These are phyloP conservation scores for Aspergillus panamensis DNA, from an alignment of 495 filamentous ascomycete species.

Conservation along the genomic window DNA sequence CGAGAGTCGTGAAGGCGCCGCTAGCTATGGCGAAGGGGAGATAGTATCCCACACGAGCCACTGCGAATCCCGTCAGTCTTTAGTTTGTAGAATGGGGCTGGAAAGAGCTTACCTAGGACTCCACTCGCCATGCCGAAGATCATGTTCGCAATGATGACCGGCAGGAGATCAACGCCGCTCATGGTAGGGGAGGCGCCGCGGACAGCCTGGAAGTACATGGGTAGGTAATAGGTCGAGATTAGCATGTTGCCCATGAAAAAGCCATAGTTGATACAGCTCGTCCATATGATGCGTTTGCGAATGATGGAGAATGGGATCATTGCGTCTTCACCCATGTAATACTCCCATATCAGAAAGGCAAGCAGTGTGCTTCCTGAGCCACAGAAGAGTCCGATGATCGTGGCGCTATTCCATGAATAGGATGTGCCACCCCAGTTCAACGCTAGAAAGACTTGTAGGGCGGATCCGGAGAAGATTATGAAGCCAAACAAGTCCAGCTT, in stretches of 20 bases:
- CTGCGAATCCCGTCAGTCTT: neutral
- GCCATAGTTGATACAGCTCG: constrained; percentile 6
- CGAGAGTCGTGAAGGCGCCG: constrained; percentile 56
- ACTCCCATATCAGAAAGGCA: constrained; percentile 43
- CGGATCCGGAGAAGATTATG: constrained; percentile 32
- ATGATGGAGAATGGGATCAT: constrained; percentile 35
- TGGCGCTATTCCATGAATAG: constrained; percentile 39
- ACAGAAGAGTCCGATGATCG: constrained; percentile 44
- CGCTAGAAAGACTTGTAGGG: constrained; percentile 43
- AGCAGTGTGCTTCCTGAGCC: constrained; percentile 36
- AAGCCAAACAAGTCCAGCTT: constrained; percentile 39
- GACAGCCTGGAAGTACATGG: constrained; percentile 5
- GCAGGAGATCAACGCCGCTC: neutral
- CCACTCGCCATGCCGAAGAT: neutral
- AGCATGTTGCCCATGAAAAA: neutral
- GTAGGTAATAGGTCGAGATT: neutral
- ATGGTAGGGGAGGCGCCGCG: neutral
- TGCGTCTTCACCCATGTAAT: constrained; percentile 41
- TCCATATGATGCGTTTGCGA: neutral
- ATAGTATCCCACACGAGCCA: constrained; percentile 59
- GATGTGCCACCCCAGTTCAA: constrained; percentile 36
- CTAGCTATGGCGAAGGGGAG: constrained; percentile 64
- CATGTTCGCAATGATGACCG: neutral
- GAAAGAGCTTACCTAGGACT: constrained; percentile 43
- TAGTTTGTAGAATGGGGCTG: neutral